Percentiles rank a stretch among this genome's conserved stretches.
These are phyloP conservation scores for Biscutella laevigata DNA, from an alignment of 441 rosid genomes.

Conservation along the genomic window DNA sequence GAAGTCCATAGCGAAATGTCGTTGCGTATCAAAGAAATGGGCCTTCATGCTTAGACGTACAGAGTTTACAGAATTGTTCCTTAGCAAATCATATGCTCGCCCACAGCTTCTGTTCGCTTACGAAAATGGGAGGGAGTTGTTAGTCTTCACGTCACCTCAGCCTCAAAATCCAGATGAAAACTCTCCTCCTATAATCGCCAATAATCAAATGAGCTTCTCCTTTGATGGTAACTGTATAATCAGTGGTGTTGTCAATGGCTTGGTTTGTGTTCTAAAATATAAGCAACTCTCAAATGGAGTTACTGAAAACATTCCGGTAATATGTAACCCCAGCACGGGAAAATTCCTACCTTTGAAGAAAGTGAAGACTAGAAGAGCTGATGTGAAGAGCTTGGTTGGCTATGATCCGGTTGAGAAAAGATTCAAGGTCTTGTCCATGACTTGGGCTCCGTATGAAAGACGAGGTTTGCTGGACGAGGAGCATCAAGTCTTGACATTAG, in stretches of 20 bases:
- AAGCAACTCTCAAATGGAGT: not conserved
- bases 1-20: not conserved
- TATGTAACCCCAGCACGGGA: not conserved
- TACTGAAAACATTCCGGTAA: not conserved
- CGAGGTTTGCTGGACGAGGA: not conserved
- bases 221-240: not conserved
- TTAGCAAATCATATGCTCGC: not conserved
- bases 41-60: not conserved
- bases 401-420: not conserved
- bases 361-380: not conserved
- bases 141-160: not conserved
- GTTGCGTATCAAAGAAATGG: not conserved
- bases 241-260: not conserved
- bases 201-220: not conserved
- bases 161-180: not conserved
- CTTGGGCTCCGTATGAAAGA: too few relatives aligned
- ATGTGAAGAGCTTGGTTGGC: not conserved
- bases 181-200: not conserved
- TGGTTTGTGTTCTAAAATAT: not conserved
- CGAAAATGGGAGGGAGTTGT: not conserved
- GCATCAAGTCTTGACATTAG: not conserved
- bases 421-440: not conserved
- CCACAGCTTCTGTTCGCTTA: not conserved
- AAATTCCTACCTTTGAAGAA: not conserved
- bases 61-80: not conserved